Evolutionary conservation across 1,139 yeast species (phyloP).

Genomic region (Sugiyamaella sp.): DNA sequence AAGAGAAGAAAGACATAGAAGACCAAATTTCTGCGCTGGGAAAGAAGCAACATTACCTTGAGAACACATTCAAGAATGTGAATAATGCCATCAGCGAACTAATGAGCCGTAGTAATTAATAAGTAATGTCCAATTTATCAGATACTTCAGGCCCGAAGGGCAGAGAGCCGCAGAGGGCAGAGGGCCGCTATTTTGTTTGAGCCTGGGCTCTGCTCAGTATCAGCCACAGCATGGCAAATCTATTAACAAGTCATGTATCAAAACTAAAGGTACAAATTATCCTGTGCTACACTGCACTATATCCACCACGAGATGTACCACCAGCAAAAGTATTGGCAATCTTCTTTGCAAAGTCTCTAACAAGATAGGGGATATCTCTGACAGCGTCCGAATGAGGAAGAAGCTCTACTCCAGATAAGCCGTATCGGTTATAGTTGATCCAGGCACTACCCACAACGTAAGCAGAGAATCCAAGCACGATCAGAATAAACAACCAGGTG

Average conservation of each 20-base stretch:
- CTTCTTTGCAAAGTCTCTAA: conserved; percentile 75
- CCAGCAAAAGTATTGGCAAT: conserved; percentile 72
- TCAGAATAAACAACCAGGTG: conserved; percentile 48
- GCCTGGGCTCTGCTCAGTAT: conserved; percentile 7
- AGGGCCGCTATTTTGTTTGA: no score
- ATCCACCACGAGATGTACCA: conserved; percentile 83
- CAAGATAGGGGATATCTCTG: conserved; percentile 74
- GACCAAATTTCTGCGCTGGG: conserved; percentile 64
- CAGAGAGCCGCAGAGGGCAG: no score
- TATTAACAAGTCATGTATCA: background rate
- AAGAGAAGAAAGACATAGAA: conserved; percentile 56
- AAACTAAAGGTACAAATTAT: background rate
- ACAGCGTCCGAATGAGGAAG: conserved; percentile 55
- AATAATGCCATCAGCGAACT: conserved; percentile 59
- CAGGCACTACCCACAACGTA: conserved; percentile 82
- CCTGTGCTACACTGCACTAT: conserved; percentile 71
- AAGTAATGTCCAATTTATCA: background rate
- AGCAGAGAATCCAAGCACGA: conserved; percentile 66
- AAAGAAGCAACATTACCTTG: conserved; percentile 72
- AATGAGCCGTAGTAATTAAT: conserved; percentile 16
- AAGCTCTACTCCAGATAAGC: conserved; percentile 47
- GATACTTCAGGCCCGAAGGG: background rate
- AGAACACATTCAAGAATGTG: conserved; percentile 77
- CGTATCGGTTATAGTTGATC: conserved; percentile 53
- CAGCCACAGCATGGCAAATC: background rate